These are phyloP conservation scores for Hsuehochloa calcarea DNA, from an alignment of 176 grass and related monocot species.

Conservation along the genomic window DNA sequence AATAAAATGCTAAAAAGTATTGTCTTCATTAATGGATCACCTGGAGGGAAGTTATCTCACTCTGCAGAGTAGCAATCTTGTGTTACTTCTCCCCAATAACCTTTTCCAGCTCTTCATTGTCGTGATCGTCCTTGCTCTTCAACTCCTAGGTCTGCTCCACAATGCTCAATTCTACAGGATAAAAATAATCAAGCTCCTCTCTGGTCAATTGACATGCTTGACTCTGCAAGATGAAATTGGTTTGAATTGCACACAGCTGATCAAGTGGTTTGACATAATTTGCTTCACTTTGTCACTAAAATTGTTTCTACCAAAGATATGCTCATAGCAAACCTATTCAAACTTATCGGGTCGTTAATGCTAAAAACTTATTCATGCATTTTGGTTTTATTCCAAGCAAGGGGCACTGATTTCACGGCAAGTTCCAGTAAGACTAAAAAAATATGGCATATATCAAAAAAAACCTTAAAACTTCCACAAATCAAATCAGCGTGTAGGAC, in stretches of 20 bases:
- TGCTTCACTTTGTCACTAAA: not conserved
- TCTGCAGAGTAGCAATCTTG: slow-evolving; percentile 54
- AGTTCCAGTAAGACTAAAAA: not conserved
- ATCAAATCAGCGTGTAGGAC: too few species aligned
- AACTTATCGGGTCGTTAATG: not conserved
- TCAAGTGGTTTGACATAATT: not conserved
- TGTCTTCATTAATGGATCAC: slow-evolving; percentile 1
- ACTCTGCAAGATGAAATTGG: slow-evolving; percentile 41
- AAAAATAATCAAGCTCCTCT: not conserved
- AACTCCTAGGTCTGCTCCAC: slow-evolving; percentile 43
- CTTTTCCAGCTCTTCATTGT: slow-evolving; percentile 42
- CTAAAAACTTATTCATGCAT: not conserved
- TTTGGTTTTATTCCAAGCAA: not conserved
- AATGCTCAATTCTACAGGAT: slow-evolving; percentile 50
- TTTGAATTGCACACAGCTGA: not conserved
- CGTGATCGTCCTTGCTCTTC: slow-evolving; percentile 66
- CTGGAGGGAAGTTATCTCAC: slow-evolving; percentile 61
- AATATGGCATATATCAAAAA: too few species aligned
- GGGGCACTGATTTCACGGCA: not conserved
- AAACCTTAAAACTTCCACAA: too few species aligned
- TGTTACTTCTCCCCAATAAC: slow-evolving; percentile 47
- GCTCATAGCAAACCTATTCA: not conserved
- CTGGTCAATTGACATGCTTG: slow-evolving; percentile 6
- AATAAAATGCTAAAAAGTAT: not conserved
- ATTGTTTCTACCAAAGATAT: not conserved